Evolutionary conservation across 306 rosid species (phyloP), one percentile per base, ranked within the genome.

Genomic region (Herpetospermum pedunculosum): DNA sequence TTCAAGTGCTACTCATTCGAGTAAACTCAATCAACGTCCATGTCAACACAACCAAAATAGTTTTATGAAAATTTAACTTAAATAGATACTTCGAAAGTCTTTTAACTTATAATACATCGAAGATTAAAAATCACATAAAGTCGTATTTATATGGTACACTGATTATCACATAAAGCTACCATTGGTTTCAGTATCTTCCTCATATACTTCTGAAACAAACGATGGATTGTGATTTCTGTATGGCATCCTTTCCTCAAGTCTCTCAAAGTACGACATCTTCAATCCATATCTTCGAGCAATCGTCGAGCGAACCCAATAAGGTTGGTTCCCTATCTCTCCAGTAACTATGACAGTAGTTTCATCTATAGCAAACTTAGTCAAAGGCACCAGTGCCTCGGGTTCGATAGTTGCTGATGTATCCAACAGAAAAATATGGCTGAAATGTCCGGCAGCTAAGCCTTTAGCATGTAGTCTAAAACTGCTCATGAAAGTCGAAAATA

Each of bases 381-480:
- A 29, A 52, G 84, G 46, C 16, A 82, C 76, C 47, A 78, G 0
- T 6, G 76, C 72, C 78, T 80, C 85, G 0, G 81, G 89, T 69
- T 85, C 80, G 10, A 62, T 82, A 18, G 81, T 76, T 41, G 64
- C 53, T 2, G 83, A 78, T 70, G 84, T 77, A 78, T 85, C 88
- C 65, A 82, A 67, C 62, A 75, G 74, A 52, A 80, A 82, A 29
- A 73, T 68, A 43, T 80, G 84, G 30, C 73, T 82, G 7, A 80
- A 80, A 58, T 82, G 84, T 40, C 81, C 82, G 15, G 72, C 59
- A 2, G 64, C 41, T 40, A 80, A 37, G 50, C 84, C 87, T 50
- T 65, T 78, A 28, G 59, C 58, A 44, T 73, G 78, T 5, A 84
- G 72, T 29, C 72, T 74, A 72, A 76, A 83, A 43, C 80, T 58